phyloP scores from a whole-genome alignment of 1,284 basidiomycete genomes.

The Sanghuangporus weigelae region DNA sequence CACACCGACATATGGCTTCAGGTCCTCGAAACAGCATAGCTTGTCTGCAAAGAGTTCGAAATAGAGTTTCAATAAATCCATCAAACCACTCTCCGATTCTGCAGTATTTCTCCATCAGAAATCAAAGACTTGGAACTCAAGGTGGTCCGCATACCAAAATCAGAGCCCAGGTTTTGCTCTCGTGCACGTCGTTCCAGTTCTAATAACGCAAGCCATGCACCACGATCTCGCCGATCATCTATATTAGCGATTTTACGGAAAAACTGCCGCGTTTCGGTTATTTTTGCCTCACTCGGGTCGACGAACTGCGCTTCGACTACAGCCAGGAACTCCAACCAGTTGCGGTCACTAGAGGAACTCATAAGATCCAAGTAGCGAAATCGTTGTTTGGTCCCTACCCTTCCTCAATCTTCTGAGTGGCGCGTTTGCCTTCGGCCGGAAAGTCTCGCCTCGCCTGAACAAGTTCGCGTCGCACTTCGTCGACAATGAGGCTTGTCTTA shows the following conservation, averaged over 20 bases:
- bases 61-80: slow-evolving; percentile 56
- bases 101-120: slow-evolving; percentile 1
- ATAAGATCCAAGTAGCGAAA: not conserved
- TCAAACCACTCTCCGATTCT: slow-evolving; percentile 31
- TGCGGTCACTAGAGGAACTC: slow-evolving; percentile 57
- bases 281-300: slow-evolving; percentile 26
- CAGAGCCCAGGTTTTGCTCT: slow-evolving; percentile 30
- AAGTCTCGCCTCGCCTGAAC: slow-evolving; percentile 48
- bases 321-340: slow-evolving; percentile 80
- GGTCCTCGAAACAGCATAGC: slow-evolving; percentile 81
- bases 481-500: slow-evolving; percentile 65
- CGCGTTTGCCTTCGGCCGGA: slow-evolving; percentile 54
- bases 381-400: slow-evolving; percentile 41
- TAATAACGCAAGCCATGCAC: slow-evolving; percentile 61
- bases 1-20: slow-evolving; percentile 58
- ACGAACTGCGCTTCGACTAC: slow-evolving; percentile 63
- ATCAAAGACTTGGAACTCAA: slow-evolving; percentile 2
- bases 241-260: slow-evolving; percentile 50
- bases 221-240: slow-evolving; percentile 67
- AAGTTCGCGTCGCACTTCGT: slow-evolving; percentile 69
- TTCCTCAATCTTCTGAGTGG: slow-evolving; percentile 50
- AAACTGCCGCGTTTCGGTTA: slow-evolving; percentile 42
- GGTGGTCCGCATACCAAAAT: not conserved
- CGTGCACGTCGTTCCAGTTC: slow-evolving; percentile 63
- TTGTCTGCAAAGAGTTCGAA: slow-evolving; percentile 73